These are phyloP conservation scores for Solanum megistacrolobum DNA, from an alignment of 257 asterid genomes.

Conservation along the genomic window DNA sequence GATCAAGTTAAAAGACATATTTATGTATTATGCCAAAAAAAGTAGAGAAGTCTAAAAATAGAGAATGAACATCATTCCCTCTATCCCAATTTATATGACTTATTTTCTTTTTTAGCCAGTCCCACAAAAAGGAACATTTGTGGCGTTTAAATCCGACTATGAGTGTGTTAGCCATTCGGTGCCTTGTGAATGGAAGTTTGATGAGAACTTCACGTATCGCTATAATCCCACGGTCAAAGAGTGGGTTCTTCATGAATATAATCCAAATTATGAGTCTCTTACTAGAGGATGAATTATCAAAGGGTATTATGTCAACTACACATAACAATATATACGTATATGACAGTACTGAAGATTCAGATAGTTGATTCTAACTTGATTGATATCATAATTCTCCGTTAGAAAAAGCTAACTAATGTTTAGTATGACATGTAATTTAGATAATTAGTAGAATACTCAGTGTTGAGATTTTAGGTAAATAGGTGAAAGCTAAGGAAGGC, in stretches of 20 bases:
- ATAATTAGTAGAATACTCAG: neutral
- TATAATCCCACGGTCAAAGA: neutral
- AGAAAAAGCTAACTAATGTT: neutral
- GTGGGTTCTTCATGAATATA: constrained; percentile 33
- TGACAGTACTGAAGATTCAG: neutral
- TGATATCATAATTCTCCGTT: neutral
- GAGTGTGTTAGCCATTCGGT: constrained; percentile 7
- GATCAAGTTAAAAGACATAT: neutral
- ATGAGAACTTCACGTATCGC: constrained; percentile 30
- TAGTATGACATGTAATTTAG: neutral
- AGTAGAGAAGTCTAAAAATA: no score
- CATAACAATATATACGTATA: neutral
- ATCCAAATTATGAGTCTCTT: constrained; percentile 68
- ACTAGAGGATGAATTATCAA: constrained; percentile 52
- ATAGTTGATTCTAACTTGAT: neutral
- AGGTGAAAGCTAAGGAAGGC: neutral
- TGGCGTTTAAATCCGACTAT: constrained; percentile 33
- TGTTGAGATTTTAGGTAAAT: neutral
- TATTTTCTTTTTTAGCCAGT: no score
- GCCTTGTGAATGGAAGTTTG: constrained; percentile 56
- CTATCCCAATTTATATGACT: no score
- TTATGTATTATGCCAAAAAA: neutral
- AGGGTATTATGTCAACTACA: constrained; percentile 49
- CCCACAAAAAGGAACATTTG: constrained; percentile 55
- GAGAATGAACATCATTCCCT: no score